A percentile compares a stretch with the other conserved stretches of the same genome.
phyloP scores from a whole-genome alignment of 2,329 filamentous ascomycete species.

The Leptographium radiaticola region DNA sequence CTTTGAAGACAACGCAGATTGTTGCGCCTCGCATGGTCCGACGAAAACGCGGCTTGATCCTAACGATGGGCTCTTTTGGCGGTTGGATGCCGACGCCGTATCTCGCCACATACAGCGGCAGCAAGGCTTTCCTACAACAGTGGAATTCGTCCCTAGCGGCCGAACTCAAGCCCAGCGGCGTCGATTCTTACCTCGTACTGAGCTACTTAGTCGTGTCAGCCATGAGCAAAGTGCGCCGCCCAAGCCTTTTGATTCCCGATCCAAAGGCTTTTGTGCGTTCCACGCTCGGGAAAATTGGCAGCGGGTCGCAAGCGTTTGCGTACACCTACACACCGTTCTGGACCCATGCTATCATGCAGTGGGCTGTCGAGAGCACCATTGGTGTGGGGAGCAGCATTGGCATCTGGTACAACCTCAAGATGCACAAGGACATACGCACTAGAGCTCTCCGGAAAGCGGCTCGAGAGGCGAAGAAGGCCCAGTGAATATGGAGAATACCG shows the following conservation, averaged over 20 bases:
- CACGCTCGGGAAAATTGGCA: constrained; percentile 70
- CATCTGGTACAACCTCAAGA: constrained; percentile 42
- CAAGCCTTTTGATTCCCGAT: constrained; percentile 65
- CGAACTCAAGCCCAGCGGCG: constrained; percentile 67
- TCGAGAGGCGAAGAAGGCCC: constrained; percentile 59
- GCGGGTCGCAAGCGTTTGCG: constrained; percentile 64
- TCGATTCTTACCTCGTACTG: constrained; percentile 84
- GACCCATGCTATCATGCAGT: constrained; percentile 82
- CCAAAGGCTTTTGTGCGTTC: constrained; percentile 72
- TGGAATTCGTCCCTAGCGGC: constrained; percentile 81
- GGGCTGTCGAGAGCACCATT: constrained; percentile 52
- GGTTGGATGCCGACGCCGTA: constrained; percentile 86
- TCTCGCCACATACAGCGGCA: constrained; percentile 90
- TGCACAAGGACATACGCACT: constrained; percentile 74
- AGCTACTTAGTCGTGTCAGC: constrained; percentile 89
- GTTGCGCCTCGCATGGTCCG: constrained; percentile 74
- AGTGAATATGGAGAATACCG: background rate
- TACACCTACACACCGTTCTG: constrained; percentile 88
- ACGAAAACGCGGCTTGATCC: constrained; percentile 74
- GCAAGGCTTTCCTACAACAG: constrained; percentile 94
- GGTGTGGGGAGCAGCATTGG: constrained; percentile 34
- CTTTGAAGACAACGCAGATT: constrained; percentile 74
- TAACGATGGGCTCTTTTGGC: constrained; percentile 96
- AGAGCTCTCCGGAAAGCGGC: constrained; percentile 75
- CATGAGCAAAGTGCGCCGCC: constrained; percentile 88